Conservation (phyloP, 257 asterid species). For the Nicotiana attenuata region DNA sequence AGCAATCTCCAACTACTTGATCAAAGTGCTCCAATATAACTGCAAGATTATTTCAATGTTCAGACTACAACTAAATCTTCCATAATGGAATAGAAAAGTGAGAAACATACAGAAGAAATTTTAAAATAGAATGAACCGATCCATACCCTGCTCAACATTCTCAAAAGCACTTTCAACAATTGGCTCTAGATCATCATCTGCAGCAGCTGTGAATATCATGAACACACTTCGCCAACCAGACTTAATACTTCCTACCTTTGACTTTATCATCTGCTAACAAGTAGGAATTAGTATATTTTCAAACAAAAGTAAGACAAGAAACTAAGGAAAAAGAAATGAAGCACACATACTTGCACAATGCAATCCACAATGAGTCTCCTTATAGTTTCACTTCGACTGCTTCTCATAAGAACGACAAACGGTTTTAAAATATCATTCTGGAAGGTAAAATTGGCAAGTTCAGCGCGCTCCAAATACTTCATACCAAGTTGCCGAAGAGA, state of each 20-base stretch:
- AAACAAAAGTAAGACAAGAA: conserved; percentile 9
- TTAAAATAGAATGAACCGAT: conserved; percentile 5
- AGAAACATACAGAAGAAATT: conserved; percentile 18
- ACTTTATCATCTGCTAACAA: conserved; percentile 85
- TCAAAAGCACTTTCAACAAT: conserved; percentile 98
- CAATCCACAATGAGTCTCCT: conserved; percentile 97
- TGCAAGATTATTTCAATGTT: conserved; percentile 41
- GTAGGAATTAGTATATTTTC: conserved; percentile 26
- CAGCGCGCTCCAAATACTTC: conserved; percentile 98
- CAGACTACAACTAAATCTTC: conserved; percentile 17
- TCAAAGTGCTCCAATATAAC: conserved; percentile 98
- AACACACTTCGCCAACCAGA: conserved; percentile 99
- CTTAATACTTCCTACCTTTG: conserved; percentile 97
- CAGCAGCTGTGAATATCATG: conserved; percentile 99
- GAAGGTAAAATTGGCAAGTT: conserved; percentile 97
- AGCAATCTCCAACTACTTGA: conserved; percentile 98
- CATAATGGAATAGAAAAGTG: conserved; percentile 1
- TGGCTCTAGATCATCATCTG: conserved; percentile 88
- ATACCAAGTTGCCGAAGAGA: conserved; percentile 94
- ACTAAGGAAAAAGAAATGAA: conserved; percentile 14
- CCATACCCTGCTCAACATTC: conserved; percentile 94
- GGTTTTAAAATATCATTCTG: conserved; percentile 98
- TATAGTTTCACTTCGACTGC: conserved; percentile 80
- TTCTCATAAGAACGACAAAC: conserved; percentile 90
- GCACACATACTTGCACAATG: conserved; percentile 81